phyloP scores from a whole-genome alignment of 306 rosid genomes.

The Parietaria judaica region DNA sequence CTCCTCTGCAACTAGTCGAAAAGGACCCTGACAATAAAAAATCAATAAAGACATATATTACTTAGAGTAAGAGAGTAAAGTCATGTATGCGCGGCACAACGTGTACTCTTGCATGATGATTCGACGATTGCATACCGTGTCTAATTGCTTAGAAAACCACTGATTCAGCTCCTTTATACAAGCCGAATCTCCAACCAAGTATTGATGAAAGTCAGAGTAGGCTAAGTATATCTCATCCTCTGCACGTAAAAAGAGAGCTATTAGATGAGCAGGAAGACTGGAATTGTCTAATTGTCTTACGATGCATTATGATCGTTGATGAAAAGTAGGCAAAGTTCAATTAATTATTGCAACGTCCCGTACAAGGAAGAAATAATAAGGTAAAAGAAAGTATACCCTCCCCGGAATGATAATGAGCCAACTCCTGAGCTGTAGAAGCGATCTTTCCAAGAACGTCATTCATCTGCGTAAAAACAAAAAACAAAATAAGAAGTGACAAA shows the following conservation, averaged over 20 bases:
- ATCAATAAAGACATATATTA: neutral
- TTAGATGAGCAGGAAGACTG: neutral
- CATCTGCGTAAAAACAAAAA: constrained; percentile 48
- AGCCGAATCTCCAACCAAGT: constrained; percentile 78
- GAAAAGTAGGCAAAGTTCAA: constrained; percentile 1
- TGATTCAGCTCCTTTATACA: constrained; percentile 83
- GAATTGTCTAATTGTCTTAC: neutral
- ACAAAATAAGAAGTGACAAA: constrained; percentile 1
- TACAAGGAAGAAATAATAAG: neutral
- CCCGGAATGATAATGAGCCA: constrained; percentile 96
- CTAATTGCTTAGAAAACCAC: constrained; percentile 94
- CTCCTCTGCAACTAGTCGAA: constrained; percentile 93
- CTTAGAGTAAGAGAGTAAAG: neutral
- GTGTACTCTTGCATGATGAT: neutral
- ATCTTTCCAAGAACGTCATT: constrained; percentile 89
- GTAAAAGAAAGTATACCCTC: constrained; percentile 43
- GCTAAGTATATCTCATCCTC: constrained; percentile 90
- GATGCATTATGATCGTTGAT: neutral
- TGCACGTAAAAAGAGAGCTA: constrained; percentile 32
- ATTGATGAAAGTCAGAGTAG: constrained; percentile 74
- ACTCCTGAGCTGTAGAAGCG: constrained; percentile 75
- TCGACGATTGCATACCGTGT: constrained; percentile 53
- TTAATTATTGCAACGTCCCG: neutral
- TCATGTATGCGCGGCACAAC: too few species aligned
- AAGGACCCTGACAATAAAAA: constrained; percentile 61